Percentiles rank a stretch among this genome's conserved stretches.
Conservation (phyloP, 371 early-diverging fungal genomes). For the Batrachochytrium dendrobatidis region DNA sequence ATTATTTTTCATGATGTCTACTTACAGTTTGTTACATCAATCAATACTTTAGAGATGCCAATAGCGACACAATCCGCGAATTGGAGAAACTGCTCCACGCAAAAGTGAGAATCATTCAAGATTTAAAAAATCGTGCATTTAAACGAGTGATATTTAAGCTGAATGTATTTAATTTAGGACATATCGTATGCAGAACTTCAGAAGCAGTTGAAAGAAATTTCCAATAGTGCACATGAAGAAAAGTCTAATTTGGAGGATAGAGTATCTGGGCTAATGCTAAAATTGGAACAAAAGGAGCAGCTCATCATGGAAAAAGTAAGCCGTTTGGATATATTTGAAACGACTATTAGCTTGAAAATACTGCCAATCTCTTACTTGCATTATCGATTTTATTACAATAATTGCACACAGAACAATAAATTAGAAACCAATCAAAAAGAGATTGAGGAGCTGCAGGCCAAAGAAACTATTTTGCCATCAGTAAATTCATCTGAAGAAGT, state of each 20-base stretch:
- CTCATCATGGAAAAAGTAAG: slow-evolving; percentile 5
- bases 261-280: too few relatives aligned
- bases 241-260: too few relatives aligned
- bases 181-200: slow-evolving; percentile 13
- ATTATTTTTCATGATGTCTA: background rate
- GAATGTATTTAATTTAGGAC: slow-evolving; percentile 12
- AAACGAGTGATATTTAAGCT: slow-evolving; percentile 2
- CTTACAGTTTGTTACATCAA: background rate
- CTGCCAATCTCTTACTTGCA: background rate
- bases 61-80: slow-evolving; percentile 7
- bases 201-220: slow-evolving; percentile 8
- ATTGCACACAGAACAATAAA: background rate
- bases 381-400: background rate
- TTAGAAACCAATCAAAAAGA: background rate
- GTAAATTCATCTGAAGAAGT: slow-evolving; percentile 3
- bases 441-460: slow-evolving; percentile 5
- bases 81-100: slow-evolving; percentile 9
- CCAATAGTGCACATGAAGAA: background rate
- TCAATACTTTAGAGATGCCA: slow-evolving; percentile 6
- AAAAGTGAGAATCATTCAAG: slow-evolving; percentile 8
- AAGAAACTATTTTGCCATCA: too few relatives aligned
- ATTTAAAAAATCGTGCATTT: background rate
- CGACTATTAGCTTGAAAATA: background rate
- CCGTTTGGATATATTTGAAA: background rate
- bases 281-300: background rate